A percentile compares a stretch with the other conserved stretches of the same genome.
Evolutionary conservation across 2,329 filamentous ascomycete genomes (phyloP).

Genomic region (Pseudogymnoascus verrucosus): DNA sequence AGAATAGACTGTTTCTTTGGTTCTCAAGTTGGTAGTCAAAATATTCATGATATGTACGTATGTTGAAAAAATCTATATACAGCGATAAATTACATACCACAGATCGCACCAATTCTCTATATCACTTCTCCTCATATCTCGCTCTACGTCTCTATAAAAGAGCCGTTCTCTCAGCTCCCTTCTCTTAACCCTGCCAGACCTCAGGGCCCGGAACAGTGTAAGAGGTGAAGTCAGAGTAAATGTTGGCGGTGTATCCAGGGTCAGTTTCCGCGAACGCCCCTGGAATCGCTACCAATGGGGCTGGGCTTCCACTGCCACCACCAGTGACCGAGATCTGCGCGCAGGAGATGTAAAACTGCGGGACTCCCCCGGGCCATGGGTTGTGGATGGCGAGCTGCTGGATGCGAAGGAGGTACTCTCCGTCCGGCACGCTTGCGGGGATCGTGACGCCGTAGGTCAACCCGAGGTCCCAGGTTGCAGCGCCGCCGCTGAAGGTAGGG

Average conservation of each 20-base stretch:
- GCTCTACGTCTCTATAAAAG: not conserved
- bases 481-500: constrained; percentile 22
- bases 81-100: not conserved
- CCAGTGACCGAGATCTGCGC: constrained; percentile 24
- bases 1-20: not conserved
- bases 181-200: constrained; percentile 7
- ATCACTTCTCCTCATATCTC: not conserved
- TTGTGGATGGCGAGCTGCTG: constrained; percentile 23
- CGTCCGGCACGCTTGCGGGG: constrained; percentile 19
- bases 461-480: constrained; percentile 21
- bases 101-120: not conserved
- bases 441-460: constrained; percentile 22
- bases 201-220: constrained; percentile 16
- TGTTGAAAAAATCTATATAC: constrained; percentile 3
- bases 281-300: constrained; percentile 11
- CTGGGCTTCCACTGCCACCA: constrained; percentile 3
- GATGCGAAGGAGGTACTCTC: constrained; percentile 23
- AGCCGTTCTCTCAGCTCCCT: not conserved
- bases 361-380: constrained; percentile 14
- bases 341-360: constrained; percentile 25
- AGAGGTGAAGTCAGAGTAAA: constrained; percentile 16
- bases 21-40: not conserved
- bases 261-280: constrained; percentile 7
- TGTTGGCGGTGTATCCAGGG: constrained; percentile 14
- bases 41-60: not conserved